Evolutionary conservation across 768 basidiomycete species (phyloP).

Genomic region (Amanita brunnescens): DNA sequence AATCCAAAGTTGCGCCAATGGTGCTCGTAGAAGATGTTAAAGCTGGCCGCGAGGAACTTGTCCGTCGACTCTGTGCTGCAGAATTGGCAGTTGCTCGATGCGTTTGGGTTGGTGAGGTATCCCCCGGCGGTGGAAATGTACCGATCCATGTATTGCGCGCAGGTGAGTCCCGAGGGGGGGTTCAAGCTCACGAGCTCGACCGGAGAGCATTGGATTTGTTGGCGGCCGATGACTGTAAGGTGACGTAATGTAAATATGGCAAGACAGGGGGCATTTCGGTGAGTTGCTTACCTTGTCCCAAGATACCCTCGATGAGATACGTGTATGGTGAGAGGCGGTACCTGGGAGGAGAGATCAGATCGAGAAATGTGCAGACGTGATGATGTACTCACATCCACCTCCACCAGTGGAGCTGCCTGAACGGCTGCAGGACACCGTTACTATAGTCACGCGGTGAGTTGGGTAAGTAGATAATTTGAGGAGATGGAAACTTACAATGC

Average conservation of each 20-base stretch:
- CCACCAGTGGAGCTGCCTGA: too few relatives aligned
- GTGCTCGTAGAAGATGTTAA: constrained; percentile 49
- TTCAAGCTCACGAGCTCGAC: constrained; percentile 44
- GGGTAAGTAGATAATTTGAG: background rate
- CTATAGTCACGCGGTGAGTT: constrained; percentile 16
- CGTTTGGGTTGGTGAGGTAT: constrained; percentile 45
- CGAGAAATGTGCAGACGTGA: too few relatives aligned
- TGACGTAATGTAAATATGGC: background rate
- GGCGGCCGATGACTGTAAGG: constrained; percentile 27
- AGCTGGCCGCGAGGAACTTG: constrained; percentile 39
- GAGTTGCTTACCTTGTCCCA: constrained; percentile 20
- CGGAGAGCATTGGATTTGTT: constrained; percentile 37
- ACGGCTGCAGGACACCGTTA: constrained; percentile 26
- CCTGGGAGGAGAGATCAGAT: constrained; percentile 8
- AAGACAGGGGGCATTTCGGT: background rate
- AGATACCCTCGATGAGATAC: constrained; percentile 42
- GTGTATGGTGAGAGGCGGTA: constrained; percentile 42
- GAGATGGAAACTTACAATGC: constrained; percentile 32
- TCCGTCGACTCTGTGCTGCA: constrained; percentile 54
- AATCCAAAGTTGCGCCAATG: constrained; percentile 50
- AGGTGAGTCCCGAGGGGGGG: constrained; percentile 46
- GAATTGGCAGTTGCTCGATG: constrained; percentile 42
- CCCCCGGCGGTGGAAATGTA: constrained; percentile 47
- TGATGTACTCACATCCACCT: constrained; percentile 41
- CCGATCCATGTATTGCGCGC: constrained; percentile 40